Conservation (phyloP, 163 green algal species). For the Chloroidium sp. region DNA sequence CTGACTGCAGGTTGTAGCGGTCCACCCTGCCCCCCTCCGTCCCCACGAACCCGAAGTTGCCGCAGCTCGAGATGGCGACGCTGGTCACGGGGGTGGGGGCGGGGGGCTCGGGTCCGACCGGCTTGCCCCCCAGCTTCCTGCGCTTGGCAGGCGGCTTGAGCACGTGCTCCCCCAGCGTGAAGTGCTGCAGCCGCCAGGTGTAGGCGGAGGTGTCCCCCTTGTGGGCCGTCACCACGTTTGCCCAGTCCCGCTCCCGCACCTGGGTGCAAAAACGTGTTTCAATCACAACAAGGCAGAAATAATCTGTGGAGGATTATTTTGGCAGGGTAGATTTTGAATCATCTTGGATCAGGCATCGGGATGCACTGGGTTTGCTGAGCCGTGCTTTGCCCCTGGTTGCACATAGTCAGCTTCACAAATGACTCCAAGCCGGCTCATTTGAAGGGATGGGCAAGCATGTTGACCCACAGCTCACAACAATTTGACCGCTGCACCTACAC, state of each 20-base stretch:
- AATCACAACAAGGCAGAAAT: too few species aligned
- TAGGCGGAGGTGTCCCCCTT: slow-evolving; percentile 72
- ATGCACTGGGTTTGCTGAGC: too few species aligned
- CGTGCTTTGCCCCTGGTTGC: too few species aligned
- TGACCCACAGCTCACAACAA: too few species aligned
- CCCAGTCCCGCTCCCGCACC: slow-evolving; percentile 91
- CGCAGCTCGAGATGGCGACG: slow-evolving; percentile 73
- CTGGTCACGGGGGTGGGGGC: slow-evolving; percentile 27
- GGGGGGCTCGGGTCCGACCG: neutral
- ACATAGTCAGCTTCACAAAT: too few species aligned
- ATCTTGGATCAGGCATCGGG: neutral
- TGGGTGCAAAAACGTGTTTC: slow-evolving; percentile 11
- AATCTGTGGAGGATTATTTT: neutral
- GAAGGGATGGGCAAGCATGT: too few species aligned
- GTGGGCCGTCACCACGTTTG: slow-evolving; percentile 89
- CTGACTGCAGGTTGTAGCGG: slow-evolving; percentile 94
- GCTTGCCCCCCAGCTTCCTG: neutral
- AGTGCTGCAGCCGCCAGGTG: slow-evolving; percentile 76
- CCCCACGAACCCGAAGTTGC: slow-evolving; percentile 93
- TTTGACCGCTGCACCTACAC: too few species aligned
- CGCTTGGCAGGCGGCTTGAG: slow-evolving; percentile 46
- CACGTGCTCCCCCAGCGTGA: slow-evolving; percentile 54
- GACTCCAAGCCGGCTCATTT: too few species aligned
- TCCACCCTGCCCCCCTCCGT: slow-evolving; percentile 63
- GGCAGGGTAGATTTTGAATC: neutral